A percentile compares a stretch with the other conserved stretches of the same genome.
phyloP scores from a whole-genome alignment of 257 asterid species.

The Echites panduratus region DNA sequence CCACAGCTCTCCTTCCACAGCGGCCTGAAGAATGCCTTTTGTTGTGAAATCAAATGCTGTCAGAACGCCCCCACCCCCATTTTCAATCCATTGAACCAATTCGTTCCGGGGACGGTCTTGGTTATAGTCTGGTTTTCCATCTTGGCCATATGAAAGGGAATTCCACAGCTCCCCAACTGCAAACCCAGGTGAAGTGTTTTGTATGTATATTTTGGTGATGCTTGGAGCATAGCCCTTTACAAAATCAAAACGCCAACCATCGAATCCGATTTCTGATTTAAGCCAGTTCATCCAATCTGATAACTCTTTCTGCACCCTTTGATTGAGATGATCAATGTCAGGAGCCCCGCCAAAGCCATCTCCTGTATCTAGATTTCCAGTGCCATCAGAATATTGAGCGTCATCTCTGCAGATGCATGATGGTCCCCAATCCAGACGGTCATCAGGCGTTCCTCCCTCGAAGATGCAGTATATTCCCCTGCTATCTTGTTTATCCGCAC shows the following conservation, averaged over 20 bases:
- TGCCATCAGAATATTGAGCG: constrained; percentile 49
- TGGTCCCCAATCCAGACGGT: constrained; percentile 89
- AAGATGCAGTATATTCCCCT: constrained; percentile 67
- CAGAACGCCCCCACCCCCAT: constrained; percentile 35
- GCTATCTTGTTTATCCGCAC: constrained; percentile 53
- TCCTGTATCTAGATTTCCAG: constrained; percentile 70
- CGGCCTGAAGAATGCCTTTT: constrained; percentile 68
- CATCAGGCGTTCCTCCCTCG: constrained; percentile 81
- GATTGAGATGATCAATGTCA: constrained; percentile 71
- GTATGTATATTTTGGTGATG: constrained; percentile 54
- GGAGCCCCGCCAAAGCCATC: constrained; percentile 40
- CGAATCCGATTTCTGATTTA: constrained; percentile 60
- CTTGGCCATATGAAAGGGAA: constrained; percentile 24
- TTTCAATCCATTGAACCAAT: constrained; percentile 46
- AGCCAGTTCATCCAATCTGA: constrained; percentile 94
- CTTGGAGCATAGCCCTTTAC: constrained; percentile 57
- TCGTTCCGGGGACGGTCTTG: constrained; percentile 53
- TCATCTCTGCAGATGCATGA: constrained; percentile 58
- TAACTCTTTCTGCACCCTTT: constrained; percentile 54
- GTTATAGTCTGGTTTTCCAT: constrained; percentile 38
- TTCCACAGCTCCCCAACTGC: constrained; percentile 82
- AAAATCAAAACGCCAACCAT: constrained; percentile 78
- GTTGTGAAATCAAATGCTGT: constrained; percentile 82
- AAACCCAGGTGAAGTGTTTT: constrained; percentile 50
- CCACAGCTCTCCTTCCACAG: constrained; percentile 71